Conservation (phyloP, 2,329 filamentous ascomycete genomes). For the Paraphaeosphaeria sporulosa region DNA sequence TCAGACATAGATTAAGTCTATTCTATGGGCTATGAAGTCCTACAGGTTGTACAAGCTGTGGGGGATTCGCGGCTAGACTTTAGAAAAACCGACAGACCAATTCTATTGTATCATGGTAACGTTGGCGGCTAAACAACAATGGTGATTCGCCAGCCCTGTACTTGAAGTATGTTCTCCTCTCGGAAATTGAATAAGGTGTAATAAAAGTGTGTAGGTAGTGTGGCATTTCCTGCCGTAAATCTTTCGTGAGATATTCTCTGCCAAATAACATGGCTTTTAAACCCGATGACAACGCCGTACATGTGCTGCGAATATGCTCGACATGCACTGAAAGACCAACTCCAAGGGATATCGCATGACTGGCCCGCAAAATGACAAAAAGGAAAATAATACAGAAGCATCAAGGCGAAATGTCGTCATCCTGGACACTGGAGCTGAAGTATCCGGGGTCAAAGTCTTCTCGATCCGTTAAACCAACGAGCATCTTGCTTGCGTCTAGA, state of each 20-base stretch:
- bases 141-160: background rate
- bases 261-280: background rate
- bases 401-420: constrained; percentile 21
- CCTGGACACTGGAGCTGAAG: constrained; percentile 38
- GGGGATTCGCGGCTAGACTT: too few species aligned
- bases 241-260: background rate
- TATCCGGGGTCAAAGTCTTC: constrained; percentile 34
- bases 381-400: background rate
- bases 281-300: background rate
- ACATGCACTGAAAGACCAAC: background rate
- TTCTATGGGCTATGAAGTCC: background rate
- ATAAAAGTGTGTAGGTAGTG: background rate
- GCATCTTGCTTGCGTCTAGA: constrained; percentile 52
- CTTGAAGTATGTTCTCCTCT: background rate
- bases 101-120: constrained; percentile 1
- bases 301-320: constrained; percentile 4
- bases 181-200: background rate
- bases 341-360: constrained; percentile 1
- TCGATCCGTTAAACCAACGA: constrained; percentile 47
- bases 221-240: background rate
- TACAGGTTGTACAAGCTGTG: too few species aligned
- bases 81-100: background rate
- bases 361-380: background rate
- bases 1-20: background rate
- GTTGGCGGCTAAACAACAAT: background rate